phyloP scores from a whole-genome alignment of 306 rosid genomes.

The Macrotyloma uniflorum region DNA sequence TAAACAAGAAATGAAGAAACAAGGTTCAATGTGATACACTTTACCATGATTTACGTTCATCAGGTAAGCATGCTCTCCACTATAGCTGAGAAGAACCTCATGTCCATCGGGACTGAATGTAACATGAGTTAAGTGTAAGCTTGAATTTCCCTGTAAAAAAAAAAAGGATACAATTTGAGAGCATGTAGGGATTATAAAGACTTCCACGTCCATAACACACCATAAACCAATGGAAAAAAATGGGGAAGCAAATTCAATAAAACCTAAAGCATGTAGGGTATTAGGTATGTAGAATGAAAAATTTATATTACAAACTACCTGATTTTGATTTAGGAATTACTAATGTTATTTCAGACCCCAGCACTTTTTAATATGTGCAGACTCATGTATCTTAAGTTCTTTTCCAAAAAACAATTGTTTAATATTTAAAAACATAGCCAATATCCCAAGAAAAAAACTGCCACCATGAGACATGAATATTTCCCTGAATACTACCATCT shows the following conservation, averaged over 20 bases:
- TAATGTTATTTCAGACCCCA: background rate
- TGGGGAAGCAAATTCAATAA: constrained; percentile 1
- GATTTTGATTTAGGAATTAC: background rate
- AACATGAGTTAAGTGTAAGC: constrained; percentile 91
- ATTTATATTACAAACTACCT: background rate
- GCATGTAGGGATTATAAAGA: constrained; percentile 17
- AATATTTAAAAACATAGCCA: background rate
- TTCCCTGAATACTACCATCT: background rate
- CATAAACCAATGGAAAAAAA: constrained; percentile 7
- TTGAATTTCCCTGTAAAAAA: constrained; percentile 70
- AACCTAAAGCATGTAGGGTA: background rate
- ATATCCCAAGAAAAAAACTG: background rate
- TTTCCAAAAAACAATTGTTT: background rate
- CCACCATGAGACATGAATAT: too few relatives aligned
- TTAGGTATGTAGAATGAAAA: constrained; percentile 12
- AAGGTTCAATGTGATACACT: constrained; percentile 24
- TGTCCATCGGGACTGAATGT: constrained; percentile 92
- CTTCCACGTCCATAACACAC: background rate
- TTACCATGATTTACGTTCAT: constrained; percentile 87
- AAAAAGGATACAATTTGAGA: constrained; percentile 28
- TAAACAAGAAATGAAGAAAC: constrained; percentile 12
- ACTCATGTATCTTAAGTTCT: background rate
- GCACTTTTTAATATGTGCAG: background rate
- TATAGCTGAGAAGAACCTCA: constrained; percentile 96
- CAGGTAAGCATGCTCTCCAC: constrained; percentile 96